Percentiles rank a stretch among this genome's conserved stretches.
Evolutionary conservation across 768 basidiomycete genomes (phyloP).

Genomic region (Rhodotorula babjevae): DNA sequence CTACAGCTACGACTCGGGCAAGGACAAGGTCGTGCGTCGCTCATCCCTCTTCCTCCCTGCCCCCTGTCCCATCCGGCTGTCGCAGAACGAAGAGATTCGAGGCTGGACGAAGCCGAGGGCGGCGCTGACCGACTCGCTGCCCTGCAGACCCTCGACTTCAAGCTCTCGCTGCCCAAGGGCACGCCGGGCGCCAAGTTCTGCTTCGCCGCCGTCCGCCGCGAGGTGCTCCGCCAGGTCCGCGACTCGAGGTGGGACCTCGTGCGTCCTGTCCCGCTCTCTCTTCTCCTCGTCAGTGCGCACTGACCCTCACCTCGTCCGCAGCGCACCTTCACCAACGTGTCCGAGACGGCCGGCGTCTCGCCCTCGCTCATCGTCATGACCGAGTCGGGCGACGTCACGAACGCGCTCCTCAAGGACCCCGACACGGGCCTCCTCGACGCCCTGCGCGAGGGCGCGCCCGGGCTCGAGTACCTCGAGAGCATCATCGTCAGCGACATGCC

Average conservation of each 20-base stretch:
- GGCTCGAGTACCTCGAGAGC: slow-evolving; percentile 22
- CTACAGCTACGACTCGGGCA: slow-evolving; percentile 5
- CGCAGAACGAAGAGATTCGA: too few relatives aligned
- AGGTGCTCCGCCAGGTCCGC: background rate
- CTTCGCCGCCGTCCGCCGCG: slow-evolving; percentile 18
- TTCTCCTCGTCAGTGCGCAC: background rate
- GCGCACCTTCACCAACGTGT: slow-evolving; percentile 26
- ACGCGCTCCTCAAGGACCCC: slow-evolving; percentile 14
- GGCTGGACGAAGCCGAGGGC: too few relatives aligned
- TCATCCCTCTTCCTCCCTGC: background rate
- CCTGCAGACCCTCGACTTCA: slow-evolving; percentile 21
- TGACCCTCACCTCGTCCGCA: background rate
- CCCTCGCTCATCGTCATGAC: slow-evolving; percentile 24
- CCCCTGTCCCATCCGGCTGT: too few relatives aligned
- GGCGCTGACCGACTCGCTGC: background rate
- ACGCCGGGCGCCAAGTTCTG: slow-evolving; percentile 28
- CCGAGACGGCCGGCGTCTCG: slow-evolving; percentile 9
- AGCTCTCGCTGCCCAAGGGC: slow-evolving; percentile 14
- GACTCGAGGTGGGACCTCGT: slow-evolving; percentile 33
- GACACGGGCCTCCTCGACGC: slow-evolving; percentile 24
- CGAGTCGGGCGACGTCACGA: slow-evolving; percentile 31
- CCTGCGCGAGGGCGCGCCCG: background rate
- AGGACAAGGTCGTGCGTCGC: slow-evolving; percentile 7
- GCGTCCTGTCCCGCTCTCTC: background rate
- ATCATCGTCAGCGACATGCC: slow-evolving; percentile 24